Conservation (phyloP, 306 rosid species). For the Notholithocarpus densiflorus region DNA sequence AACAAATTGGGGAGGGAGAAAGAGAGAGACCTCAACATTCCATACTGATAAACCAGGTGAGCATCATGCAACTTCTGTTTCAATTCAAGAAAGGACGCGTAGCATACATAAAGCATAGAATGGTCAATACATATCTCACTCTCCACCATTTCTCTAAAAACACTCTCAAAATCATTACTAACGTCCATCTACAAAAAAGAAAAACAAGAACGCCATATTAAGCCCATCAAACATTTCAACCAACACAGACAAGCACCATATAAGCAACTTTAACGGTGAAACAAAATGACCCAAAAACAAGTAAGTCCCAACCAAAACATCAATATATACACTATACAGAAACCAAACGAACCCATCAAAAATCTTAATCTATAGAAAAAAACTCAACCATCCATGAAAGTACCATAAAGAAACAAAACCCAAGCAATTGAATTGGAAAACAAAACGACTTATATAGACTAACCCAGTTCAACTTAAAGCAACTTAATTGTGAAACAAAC, state of each 20-base stretch:
- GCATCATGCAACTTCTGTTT: slow-evolving; percentile 69
- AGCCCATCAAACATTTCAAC: neutral
- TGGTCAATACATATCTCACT: slow-evolving; percentile 49
- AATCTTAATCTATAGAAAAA: neutral
- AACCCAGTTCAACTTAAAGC: neutral
- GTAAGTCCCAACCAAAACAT: neutral
- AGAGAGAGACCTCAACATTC: slow-evolving; percentile 53
- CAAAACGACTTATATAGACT: neutral
- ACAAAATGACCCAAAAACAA: neutral
- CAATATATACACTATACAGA: neutral
- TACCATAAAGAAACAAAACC: neutral
- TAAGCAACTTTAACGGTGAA: neutral
- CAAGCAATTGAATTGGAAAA: neutral
- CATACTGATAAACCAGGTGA: slow-evolving; percentile 58
- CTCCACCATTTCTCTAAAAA: slow-evolving; percentile 56
- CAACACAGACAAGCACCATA: neutral
- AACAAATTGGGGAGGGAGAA: neutral
- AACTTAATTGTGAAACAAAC: neutral
- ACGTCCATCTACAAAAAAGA: slow-evolving; percentile 53
- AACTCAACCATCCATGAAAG: neutral
- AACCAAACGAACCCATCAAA: neutral
- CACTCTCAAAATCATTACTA: slow-evolving; percentile 44
- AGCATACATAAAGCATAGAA: slow-evolving; percentile 53
- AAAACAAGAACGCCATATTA: slow-evolving; percentile 20
- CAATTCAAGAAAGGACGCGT: slow-evolving; percentile 45